A percentile compares a stretch with the other conserved stretches of the same genome.
These are phyloP conservation scores for Fraxinus pennsylvanica DNA, from an alignment of 257 asterid species.

Conservation along the genomic window DNA sequence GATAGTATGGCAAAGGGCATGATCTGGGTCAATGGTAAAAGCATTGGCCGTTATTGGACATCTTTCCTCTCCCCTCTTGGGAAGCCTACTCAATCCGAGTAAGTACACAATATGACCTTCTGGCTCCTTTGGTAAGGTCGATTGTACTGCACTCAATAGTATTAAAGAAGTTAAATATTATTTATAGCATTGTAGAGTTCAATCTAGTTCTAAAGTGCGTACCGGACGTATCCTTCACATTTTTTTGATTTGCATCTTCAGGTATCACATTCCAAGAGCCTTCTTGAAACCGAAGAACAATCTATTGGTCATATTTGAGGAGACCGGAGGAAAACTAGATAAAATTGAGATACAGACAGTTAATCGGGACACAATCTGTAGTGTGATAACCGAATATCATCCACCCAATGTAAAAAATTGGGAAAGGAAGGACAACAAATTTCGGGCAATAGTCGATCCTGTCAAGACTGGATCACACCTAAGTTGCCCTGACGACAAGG, in stretches of 20 bases:
- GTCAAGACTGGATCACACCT: slow-evolving; percentile 50
- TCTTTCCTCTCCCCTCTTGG: slow-evolving; percentile 75
- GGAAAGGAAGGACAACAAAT: slow-evolving; percentile 46
- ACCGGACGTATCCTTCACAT: too few species aligned
- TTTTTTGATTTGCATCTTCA: slow-evolving; percentile 6
- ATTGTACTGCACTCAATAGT: too few species aligned
- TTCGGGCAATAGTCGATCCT: slow-evolving; percentile 33
- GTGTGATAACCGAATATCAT: slow-evolving; percentile 49
- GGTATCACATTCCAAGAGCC: slow-evolving; percentile 90
- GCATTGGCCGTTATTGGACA: slow-evolving; percentile 88
- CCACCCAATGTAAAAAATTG: slow-evolving; percentile 54
- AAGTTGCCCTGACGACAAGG: slow-evolving; percentile 54
- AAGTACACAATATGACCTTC: slow-evolving; percentile 22
- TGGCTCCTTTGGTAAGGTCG: too few species aligned
- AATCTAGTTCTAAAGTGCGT: not conserved
- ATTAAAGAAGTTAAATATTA: too few species aligned
- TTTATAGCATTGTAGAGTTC: too few species aligned
- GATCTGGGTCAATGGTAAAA: slow-evolving; percentile 83
- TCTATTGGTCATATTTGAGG: slow-evolving; percentile 68
- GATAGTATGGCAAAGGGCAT: slow-evolving; percentile 75
- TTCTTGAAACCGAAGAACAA: slow-evolving; percentile 66
- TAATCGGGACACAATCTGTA: slow-evolving; percentile 83
- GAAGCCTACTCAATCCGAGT: slow-evolving; percentile 80
- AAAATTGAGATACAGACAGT: slow-evolving; percentile 54
- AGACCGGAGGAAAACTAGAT: slow-evolving; percentile 66